These are phyloP conservation scores for Kentomonas sorsogonicus DNA, from an alignment of 208 protist species.

Conservation along the genomic window DNA sequence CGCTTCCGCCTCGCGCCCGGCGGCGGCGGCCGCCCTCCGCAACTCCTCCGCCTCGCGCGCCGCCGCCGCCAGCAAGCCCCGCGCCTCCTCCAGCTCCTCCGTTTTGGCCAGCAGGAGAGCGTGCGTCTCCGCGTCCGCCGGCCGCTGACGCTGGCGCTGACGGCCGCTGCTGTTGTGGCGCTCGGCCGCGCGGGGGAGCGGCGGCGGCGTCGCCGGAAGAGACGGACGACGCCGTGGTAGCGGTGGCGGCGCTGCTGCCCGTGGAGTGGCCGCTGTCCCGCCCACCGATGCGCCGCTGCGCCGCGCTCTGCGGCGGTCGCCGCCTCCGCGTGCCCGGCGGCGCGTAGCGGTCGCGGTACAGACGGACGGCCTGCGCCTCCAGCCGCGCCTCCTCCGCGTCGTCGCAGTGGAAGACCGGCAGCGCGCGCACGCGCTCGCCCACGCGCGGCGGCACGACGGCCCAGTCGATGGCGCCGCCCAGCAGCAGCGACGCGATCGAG, in stretches of 20 bases:
- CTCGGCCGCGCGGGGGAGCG: too few relatives aligned
- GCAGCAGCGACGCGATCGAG: slow-evolving; percentile 58
- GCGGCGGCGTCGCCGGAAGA: too few relatives aligned
- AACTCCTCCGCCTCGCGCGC: background rate
- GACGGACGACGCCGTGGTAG: too few relatives aligned
- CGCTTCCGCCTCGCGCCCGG: background rate
- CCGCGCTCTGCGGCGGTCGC: background rate
- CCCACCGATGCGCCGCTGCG: background rate
- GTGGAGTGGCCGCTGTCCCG: background rate
- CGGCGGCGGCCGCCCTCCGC: background rate
- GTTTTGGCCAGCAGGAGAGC: too few relatives aligned
- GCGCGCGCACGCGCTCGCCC: slow-evolving; percentile 26
- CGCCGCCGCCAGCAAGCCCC: too few relatives aligned
- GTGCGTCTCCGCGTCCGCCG: too few relatives aligned
- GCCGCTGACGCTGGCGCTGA: too few relatives aligned
- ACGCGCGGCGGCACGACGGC: slow-evolving; percentile 34
- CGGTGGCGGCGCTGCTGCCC: background rate
- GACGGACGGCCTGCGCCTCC: slow-evolving; percentile 21
- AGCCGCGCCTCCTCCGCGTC: slow-evolving; percentile 10
- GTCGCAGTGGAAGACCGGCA: slow-evolving; percentile 19
- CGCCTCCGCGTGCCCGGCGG: slow-evolving; percentile 2
- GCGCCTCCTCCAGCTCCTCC: too few relatives aligned
- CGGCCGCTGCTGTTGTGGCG: too few relatives aligned
- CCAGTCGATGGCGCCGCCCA: slow-evolving; percentile 50
- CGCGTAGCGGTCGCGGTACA: slow-evolving; percentile 15